Conservation (phyloP, 1,284 basidiomycete species). For the Irpex rosettiformis region DNA sequence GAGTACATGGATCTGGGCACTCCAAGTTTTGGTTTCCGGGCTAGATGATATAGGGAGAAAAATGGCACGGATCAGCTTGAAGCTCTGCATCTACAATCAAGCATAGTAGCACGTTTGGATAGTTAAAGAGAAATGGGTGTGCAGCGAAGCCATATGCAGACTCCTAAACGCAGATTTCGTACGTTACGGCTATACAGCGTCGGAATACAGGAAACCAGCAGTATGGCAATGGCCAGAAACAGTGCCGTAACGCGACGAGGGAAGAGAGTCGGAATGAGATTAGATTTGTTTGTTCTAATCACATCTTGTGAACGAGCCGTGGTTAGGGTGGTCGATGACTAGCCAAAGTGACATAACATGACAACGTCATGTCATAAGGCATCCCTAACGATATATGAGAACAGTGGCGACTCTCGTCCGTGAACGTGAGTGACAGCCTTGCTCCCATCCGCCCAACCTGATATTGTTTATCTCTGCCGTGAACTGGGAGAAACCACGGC, state of each 20-base stretch:
- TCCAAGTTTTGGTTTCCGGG: constrained; percentile 37
- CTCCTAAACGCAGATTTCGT: not conserved
- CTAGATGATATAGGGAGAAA: constrained; percentile 23
- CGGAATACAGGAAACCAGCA: not conserved
- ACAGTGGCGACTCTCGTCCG: not conserved
- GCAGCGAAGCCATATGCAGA: not conserved
- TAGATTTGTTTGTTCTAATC: not conserved
- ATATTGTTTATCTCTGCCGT: not conserved
- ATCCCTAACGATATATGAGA: not conserved
- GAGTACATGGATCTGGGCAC: constrained; percentile 54
- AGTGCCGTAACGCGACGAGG: not conserved
- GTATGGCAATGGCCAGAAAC: not conserved
- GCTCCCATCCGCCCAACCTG: not conserved
- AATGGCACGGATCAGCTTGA: not conserved
- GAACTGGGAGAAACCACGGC: too few relatives aligned
- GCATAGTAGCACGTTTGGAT: not conserved
- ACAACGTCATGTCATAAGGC: not conserved
- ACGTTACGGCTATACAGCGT: not conserved
- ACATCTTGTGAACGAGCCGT: not conserved
- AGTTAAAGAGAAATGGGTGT: not conserved
- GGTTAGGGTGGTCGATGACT: not conserved
- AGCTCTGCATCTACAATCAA: not conserved
- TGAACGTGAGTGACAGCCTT: not conserved
- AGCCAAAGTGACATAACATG: not conserved
- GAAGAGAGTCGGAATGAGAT: not conserved